Evolutionary conservation across 169 alveolate species (phyloP), one percentile per base, ranked within the genome.

Genomic region (Plasmodium yoelii): DNA sequence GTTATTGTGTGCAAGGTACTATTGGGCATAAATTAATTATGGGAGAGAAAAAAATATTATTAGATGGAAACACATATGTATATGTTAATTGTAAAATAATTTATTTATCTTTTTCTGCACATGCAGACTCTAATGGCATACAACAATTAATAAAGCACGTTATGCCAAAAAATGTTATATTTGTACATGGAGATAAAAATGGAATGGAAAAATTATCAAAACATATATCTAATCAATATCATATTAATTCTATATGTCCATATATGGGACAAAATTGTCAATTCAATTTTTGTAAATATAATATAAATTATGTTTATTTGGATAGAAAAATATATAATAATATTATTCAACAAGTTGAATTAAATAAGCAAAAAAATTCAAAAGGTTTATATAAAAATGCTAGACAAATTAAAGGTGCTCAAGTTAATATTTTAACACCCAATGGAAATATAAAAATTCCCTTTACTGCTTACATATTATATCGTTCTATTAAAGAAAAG

Each of bases 151-250:
- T 96, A 26, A 94, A 93, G 67, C 96, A 94, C 89, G 94, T 98
- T 7, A 93, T 96, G 39, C 99, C 99, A 0, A 95, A 94, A 75
- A 94, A 96, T 84, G 96, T 98, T 15, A 94, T 97, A 69, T 93
- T 98, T 67, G 99, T 98, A 24, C 99, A 98, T 92, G 99, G 99
- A n/a, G 99, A 98, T 73, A 96, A 95, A 90, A 98, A 97, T 28
- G 98, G 98, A 18, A 98, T 98, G 99, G 93, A 94, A 87, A 96
- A 88, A 67, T 87, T 96, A 34, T 94, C 98, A 0, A 93, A 88
- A 42, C 94, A 94, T 69, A 89, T 94, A 19, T 18, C 75, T 12
- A 69, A 63, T 19, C 56, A 86, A 26, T 60, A 69, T 47, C 46
- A 26, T 26, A 69, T 86, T 70, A 68, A 68, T 63, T 70, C 87